These are phyloP conservation scores for Stagonosporopsis chrysanthemi DNA, from an alignment of 2,329 filamentous ascomycete genomes.

Conservation along the genomic window DNA sequence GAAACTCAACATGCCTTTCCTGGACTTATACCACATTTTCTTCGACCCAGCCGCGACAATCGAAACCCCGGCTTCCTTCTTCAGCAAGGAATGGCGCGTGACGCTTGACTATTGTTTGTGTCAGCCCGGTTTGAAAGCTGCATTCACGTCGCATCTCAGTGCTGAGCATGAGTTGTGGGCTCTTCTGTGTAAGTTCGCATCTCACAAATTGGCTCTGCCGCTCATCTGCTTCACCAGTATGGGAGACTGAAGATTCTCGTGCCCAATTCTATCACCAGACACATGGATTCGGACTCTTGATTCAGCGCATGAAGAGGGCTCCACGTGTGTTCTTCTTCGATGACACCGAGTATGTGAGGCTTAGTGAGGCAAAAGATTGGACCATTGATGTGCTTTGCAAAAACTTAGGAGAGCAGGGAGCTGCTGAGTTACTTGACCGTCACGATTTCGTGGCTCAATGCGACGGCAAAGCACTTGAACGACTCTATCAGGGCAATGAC, in stretches of 20 bases:
- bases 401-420: neutral
- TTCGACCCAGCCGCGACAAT: slow-evolving; percentile 1
- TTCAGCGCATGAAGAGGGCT: neutral
- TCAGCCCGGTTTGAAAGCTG: neutral
- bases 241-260: slow-evolving; percentile 2
- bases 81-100: slow-evolving; percentile 11
- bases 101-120: slow-evolving; percentile 7
- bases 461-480: neutral
- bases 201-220: neutral
- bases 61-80: neutral
- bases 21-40: slow-evolving; percentile 1
- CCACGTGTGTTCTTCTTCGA: slow-evolving; percentile 5
- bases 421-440: neutral
- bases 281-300: slow-evolving; percentile 2
- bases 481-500: neutral
- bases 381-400: neutral
- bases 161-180: neutral
- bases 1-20: slow-evolving; percentile 1
- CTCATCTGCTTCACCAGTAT: neutral
- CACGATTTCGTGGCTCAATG: slow-evolving; percentile 1
- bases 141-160: neutral
- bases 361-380: slow-evolving; percentile 2
- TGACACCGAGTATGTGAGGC: neutral
- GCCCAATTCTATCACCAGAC: slow-evolving; percentile 9
- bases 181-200: slow-evolving; percentile 1